phyloP scores from a whole-genome alignment of 192 early-diverging fungal species.

The Radiomyces spectabilis region DNA sequence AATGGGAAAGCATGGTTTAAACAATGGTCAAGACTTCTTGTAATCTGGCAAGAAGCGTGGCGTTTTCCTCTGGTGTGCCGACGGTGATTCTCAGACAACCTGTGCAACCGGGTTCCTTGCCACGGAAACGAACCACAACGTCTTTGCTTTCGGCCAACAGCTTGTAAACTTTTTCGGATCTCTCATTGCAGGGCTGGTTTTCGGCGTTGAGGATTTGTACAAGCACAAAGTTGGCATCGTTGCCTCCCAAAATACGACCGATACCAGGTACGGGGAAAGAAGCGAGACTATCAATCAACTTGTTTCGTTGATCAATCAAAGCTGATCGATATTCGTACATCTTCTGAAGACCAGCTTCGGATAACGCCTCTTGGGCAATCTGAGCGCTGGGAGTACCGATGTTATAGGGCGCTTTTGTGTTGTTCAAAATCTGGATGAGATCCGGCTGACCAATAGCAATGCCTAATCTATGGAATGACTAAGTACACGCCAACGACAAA shows the following conservation, averaged over 20 bases:
- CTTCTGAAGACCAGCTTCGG: slow-evolving; percentile 50
- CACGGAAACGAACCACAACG: slow-evolving; percentile 95
- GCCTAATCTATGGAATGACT: slow-evolving; percentile 66
- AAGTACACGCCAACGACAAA: too few species aligned
- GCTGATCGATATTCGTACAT: slow-evolving; percentile 57
- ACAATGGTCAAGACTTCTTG: slow-evolving; percentile 26
- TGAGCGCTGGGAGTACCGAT: slow-evolving; percentile 82
- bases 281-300: slow-evolving; percentile 54
- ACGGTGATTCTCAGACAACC: slow-evolving; percentile 94
- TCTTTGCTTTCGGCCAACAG: slow-evolving; percentile 74
- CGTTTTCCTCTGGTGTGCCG: slow-evolving; percentile 82
- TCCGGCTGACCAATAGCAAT: slow-evolving; percentile 73
- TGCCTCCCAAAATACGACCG: slow-evolving; percentile 73
- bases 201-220: slow-evolving; percentile 66
- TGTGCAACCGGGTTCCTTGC: slow-evolving; percentile 84
- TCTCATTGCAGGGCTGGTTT: slow-evolving; percentile 59
- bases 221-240: slow-evolving; percentile 95
- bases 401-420: slow-evolving; percentile 99
- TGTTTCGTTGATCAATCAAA: slow-evolving; percentile 60
- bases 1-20: too few species aligned
- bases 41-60: slow-evolving; percentile 48
- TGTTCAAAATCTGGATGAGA: slow-evolving; percentile 88
- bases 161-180: slow-evolving; percentile 71
- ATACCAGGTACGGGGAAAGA: slow-evolving; percentile 49
- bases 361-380: slow-evolving; percentile 75